A percentile compares a stretch with the other conserved stretches of the same genome.
These are phyloP conservation scores for Fraxinus xanthoxyloides DNA, from an alignment of 305 asterid species.

Conservation along the genomic window DNA sequence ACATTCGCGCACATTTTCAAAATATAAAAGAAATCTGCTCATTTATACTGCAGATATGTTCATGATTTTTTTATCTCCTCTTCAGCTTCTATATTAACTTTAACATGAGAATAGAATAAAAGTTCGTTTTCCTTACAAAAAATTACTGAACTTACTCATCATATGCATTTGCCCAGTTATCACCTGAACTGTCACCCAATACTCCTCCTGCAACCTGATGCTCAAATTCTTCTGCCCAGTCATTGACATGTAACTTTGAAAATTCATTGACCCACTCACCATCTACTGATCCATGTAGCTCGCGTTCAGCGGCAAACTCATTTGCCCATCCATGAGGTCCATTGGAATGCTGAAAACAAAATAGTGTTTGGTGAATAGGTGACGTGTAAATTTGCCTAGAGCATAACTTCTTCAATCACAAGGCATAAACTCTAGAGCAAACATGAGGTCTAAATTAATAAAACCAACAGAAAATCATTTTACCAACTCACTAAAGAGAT, in stretches of 20 bases:
- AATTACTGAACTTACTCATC: conserved; percentile 73
- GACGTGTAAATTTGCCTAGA: neutral
- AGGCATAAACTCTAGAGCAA: neutral
- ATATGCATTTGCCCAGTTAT: conserved; percentile 90
- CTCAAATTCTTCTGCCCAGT: conserved; percentile 96
- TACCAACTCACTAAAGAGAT: neutral
- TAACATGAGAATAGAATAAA: neutral
- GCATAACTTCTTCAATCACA: neutral
- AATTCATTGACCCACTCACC: conserved; percentile 92
- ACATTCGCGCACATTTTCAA: neutral
- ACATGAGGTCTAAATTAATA: conserved; percentile 4
- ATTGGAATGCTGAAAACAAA: conserved; percentile 59
- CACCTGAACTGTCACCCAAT: conserved; percentile 73
- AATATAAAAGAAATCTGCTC: neutral
- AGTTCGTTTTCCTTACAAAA: conserved; percentile 5
- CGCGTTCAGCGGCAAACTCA: conserved; percentile 74
- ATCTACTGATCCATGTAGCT: conserved; percentile 52
- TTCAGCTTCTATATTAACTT: neutral
- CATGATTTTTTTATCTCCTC: neutral
- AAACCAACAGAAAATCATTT: conserved; percentile 6
- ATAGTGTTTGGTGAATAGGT: neutral
- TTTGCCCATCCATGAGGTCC: conserved; percentile 74
- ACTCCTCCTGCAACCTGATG: conserved; percentile 87
- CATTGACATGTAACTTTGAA: conserved; percentile 84
- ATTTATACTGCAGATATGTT: neutral